phyloP scores from a whole-genome alignment of 2,329 filamentous ascomycete genomes.

The Penicillium capsulatum region DNA sequence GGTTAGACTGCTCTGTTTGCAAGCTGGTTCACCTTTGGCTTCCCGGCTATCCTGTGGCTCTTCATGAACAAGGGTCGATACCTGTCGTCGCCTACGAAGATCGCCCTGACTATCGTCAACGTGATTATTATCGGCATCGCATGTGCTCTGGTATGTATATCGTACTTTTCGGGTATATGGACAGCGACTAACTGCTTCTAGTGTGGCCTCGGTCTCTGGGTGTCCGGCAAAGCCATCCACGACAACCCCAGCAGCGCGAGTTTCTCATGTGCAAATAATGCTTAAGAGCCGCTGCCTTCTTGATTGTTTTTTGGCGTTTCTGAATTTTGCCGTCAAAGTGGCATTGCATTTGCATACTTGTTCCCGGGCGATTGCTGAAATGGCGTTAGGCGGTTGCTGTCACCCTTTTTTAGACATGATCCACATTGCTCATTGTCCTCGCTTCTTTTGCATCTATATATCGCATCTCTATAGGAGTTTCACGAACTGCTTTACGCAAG shows the following conservation, averaged over 20 bases:
- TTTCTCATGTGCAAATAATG: constrained; percentile 33
- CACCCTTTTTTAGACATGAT: no score
- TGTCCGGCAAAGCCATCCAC: constrained; percentile 34
- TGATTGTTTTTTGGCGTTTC: neutral
- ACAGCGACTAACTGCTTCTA: constrained; percentile 7
- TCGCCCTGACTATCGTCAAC: constrained; percentile 27
- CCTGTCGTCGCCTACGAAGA: constrained; percentile 31
- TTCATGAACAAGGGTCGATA: constrained; percentile 34
- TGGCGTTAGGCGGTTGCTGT: no score
- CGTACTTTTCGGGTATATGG: neutral
- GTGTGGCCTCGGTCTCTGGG: constrained; percentile 35
- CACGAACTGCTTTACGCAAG: no score
- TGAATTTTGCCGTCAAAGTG: no score
- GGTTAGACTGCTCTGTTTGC: constrained; percentile 54
- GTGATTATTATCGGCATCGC: constrained; percentile 22
- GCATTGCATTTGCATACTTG: no score
- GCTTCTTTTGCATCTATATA: no score
- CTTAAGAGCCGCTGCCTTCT: constrained; percentile 8
- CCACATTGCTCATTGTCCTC: no score
- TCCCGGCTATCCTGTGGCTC: constrained; percentile 39
- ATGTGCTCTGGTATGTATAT: constrained; percentile 19
- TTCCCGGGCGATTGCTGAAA: no score
- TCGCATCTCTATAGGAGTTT: no score
- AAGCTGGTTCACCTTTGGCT: constrained; percentile 60
- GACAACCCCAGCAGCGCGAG: constrained; percentile 29